Evolutionary conservation across 2,329 filamentous ascomycete species (phyloP), one percentile per base, ranked within the genome.

Genomic region (Fusarium sp.): DNA sequence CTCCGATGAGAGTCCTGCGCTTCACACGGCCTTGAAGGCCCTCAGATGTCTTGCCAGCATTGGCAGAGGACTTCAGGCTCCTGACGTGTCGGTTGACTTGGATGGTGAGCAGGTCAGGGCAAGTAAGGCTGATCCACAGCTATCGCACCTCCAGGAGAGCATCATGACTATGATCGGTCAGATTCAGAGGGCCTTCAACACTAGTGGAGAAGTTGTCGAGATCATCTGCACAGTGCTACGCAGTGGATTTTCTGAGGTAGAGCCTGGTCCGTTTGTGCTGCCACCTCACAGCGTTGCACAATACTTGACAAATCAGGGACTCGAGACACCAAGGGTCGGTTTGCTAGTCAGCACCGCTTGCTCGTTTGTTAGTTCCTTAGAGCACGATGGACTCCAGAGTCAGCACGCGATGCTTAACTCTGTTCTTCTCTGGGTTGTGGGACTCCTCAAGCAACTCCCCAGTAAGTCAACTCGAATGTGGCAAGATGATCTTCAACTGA

Each of bases 201-300:
- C 82, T 3, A 91, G 89, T 67, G 88, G 90, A 25, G 94, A 95
- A 74, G 88, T 94, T 13, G 88, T 93, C 25, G 93, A 95, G 77
- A 87, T 90, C 5, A 90, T 92, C 37, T 97, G 94, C 82, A 88
- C 87, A 67, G 89, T 95, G 57, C 87, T 96, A 59, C 90, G 92
- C 45, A 89, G 91, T 23, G 94, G 94, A 0, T 95, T 95, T 78
- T 92, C 92, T 1, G 94, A 97, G 81, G 88, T 87, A 0, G 89
- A 91, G 30, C 90, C 92, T 4, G 94, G 94, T 0, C 93, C 94
- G 1, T 96, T 97, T 76, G 93, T 95, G 10, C 90, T 97, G 70
- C 88, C 92, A 4, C 87, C 92, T 0, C 84, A 87, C 1, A 87
- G 91, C 72, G 90, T 94, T n/a, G 89, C 91, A 13, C 86, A 90